Conservation (phyloP, 2,329 filamentous ascomycete genomes). For the Truncatella angustata region DNA sequence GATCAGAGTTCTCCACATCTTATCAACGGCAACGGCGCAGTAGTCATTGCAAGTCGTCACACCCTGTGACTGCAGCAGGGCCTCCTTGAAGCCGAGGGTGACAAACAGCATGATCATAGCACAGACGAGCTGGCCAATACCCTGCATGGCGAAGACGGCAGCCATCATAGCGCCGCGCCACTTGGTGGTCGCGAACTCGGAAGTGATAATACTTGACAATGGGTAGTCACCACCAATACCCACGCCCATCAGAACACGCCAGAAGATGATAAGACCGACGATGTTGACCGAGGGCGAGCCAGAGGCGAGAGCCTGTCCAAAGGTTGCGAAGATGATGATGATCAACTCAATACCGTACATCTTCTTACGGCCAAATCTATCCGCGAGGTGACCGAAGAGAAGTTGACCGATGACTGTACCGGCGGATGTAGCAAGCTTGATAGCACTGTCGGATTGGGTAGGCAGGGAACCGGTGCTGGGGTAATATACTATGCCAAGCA, state of each 20-base stretch:
- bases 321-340: slow-evolving; percentile 75
- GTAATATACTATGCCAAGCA: slow-evolving; percentile 79
- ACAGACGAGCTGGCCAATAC: slow-evolving; percentile 74
- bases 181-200: slow-evolving; percentile 82
- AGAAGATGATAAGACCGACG: slow-evolving; percentile 71
- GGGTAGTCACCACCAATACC: slow-evolving; percentile 80
- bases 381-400: slow-evolving; percentile 75
- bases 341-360: slow-evolving; percentile 76
- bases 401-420: slow-evolving; percentile 83
- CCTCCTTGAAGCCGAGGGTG: slow-evolving; percentile 67
- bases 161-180: slow-evolving; percentile 88
- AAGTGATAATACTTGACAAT: slow-evolving; percentile 79
- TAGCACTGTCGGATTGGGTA: slow-evolving; percentile 68
- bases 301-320: slow-evolving; percentile 68
- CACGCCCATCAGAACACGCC: slow-evolving; percentile 74
- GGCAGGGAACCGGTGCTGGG: slow-evolving; percentile 59
- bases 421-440: slow-evolving; percentile 81
- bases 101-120: slow-evolving; percentile 76
- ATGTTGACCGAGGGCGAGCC: slow-evolving; percentile 62
- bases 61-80: slow-evolving; percentile 50
- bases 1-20: slow-evolving; percentile 83
- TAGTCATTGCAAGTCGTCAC: slow-evolving; percentile 59
- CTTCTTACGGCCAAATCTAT: slow-evolving; percentile 71
- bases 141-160: slow-evolving; percentile 84
- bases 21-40: slow-evolving; percentile 72